These are phyloP conservation scores for Peronospora tabacina DNA, from an alignment of 352 stramenopile genomes.

Conservation along the genomic window DNA sequence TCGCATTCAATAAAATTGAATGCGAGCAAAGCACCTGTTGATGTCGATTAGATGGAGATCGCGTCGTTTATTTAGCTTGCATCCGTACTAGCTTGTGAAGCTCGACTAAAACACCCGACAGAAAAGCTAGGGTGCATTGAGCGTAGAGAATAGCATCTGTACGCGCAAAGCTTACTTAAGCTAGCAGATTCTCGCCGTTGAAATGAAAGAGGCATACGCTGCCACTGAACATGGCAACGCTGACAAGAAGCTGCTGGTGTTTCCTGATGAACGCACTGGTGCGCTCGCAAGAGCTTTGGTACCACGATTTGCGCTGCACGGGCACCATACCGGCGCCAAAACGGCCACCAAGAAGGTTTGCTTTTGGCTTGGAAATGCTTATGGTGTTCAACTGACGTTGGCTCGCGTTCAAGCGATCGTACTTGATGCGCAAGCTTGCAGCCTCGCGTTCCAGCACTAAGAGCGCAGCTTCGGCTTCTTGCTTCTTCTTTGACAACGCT, in stretches of 20 bases:
- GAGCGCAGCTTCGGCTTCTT: slow-evolving; percentile 61
- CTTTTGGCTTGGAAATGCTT: slow-evolving; percentile 57
- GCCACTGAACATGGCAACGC: slow-evolving; percentile 67
- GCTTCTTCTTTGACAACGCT: slow-evolving; percentile 70
- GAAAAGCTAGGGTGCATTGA: slow-evolving; percentile 10
- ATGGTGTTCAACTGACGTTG: slow-evolving; percentile 52
- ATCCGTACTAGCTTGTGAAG: background rate
- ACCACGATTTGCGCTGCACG: slow-evolving; percentile 48
- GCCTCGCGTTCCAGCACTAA: slow-evolving; percentile 64
- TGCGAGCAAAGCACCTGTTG: too few relatives aligned
- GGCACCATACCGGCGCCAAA: slow-evolving; percentile 32
- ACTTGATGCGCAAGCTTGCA: slow-evolving; percentile 67
- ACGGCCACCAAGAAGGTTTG: slow-evolving; percentile 43
- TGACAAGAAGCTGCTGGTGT: slow-evolving; percentile 65
- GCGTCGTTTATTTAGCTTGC: background rate
- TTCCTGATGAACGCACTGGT: slow-evolving; percentile 57
- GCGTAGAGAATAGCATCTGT: slow-evolving; percentile 11
- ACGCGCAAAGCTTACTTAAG: slow-evolving; percentile 13
- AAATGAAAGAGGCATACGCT: slow-evolving; percentile 73
- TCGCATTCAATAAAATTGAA: too few relatives aligned
- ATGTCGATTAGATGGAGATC: too few relatives aligned
- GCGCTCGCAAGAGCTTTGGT: slow-evolving; percentile 59
- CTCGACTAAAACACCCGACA: slow-evolving; percentile 10
- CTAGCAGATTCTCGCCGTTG: slow-evolving; percentile 77
- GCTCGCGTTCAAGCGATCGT: slow-evolving; percentile 72